Evolutionary conservation across 331 rosid species (phyloP).

Genomic region (Stylosanthes scabra): DNA sequence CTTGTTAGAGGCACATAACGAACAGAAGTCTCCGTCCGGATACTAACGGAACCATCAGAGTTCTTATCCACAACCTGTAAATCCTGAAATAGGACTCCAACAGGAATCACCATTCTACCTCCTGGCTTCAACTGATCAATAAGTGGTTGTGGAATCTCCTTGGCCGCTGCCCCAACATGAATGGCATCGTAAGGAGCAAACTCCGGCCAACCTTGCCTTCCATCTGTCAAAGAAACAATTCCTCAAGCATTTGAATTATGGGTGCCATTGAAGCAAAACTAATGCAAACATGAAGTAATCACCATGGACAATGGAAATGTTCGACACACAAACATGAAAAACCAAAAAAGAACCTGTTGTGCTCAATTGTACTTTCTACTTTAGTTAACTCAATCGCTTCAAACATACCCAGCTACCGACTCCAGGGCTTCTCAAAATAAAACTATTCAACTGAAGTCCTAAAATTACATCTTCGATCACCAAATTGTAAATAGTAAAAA

Average conservation of each 20-base stretch:
- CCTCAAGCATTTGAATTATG: background rate
- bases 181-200: conserved; percentile 88
- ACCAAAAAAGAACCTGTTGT: background rate
- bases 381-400: conserved; percentile 22
- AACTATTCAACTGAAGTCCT: background rate
- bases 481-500: conserved; percentile 1
- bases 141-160: conserved; percentile 85
- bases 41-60: conserved; percentile 70
- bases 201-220: conserved; percentile 95
- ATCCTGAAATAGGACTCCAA: conserved; percentile 83
- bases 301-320: conserved; percentile 24
- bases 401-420: conserved; percentile 11
- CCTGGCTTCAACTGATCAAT: conserved; percentile 95
- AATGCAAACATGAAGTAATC: background rate
- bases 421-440: background rate
- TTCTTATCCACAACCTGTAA: conserved; percentile 88
- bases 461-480: background rate
- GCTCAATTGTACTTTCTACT: conserved; percentile 23
- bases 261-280: no score
- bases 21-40: conserved; percentile 80
- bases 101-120: conserved; percentile 97
- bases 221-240: conserved; percentile 62
- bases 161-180: conserved; percentile 97
- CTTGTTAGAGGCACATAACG: conserved; percentile 96
- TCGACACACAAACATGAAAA: conserved; percentile 4